A percentile compares a stretch with the other conserved stretches of the same genome.
These are phyloP conservation scores for Chalciporus pseudorubinellus DNA, from an alignment of 768 basidiomycete genomes.

Conservation along the genomic window DNA sequence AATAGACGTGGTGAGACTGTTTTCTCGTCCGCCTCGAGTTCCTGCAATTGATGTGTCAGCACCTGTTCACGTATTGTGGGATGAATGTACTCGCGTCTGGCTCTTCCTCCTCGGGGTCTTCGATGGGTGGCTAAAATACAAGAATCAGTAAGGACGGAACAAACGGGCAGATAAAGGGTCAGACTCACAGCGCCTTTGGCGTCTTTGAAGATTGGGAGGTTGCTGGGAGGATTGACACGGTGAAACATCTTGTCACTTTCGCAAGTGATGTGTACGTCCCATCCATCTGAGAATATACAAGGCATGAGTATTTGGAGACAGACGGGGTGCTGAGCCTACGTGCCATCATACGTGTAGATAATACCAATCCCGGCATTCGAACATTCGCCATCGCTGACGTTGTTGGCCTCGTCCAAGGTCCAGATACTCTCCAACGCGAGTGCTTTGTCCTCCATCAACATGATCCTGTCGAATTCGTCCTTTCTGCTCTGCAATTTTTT, in stretches of 20 bases:
- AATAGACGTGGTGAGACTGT: slow-evolving; percentile 18
- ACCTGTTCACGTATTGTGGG: not conserved
- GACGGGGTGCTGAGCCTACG: not conserved
- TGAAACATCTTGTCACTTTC: slow-evolving; percentile 13
- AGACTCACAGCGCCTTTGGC: slow-evolving; percentile 23
- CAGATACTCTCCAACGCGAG: slow-evolving; percentile 26
- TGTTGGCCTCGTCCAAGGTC: slow-evolving; percentile 16
- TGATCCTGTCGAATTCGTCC: slow-evolving; percentile 5
- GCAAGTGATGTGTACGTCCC: slow-evolving; percentile 29
- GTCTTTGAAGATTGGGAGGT: slow-evolving; percentile 18
- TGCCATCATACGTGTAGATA: slow-evolving; percentile 27
- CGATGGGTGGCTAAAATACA: slow-evolving; percentile 21
- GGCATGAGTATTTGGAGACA: not conserved
- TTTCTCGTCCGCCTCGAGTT: slow-evolving; percentile 23
- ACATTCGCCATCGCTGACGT: slow-evolving; percentile 26
- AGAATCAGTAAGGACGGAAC: not conserved
- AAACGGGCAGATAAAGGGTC: not conserved
- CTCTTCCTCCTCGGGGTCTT: slow-evolving; percentile 11
- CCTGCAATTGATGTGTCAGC: slow-evolving; percentile 15
- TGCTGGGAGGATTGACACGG: slow-evolving; percentile 7
- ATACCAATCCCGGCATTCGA: slow-evolving; percentile 21
- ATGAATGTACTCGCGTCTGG: not conserved
- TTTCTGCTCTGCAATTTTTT: slow-evolving; percentile 8
- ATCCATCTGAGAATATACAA: slow-evolving; percentile 16
- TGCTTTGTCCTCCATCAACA: slow-evolving; percentile 21